Conservation (phyloP, 441 rosid genomes). For the Pelargonium myrrhifolium region DNA sequence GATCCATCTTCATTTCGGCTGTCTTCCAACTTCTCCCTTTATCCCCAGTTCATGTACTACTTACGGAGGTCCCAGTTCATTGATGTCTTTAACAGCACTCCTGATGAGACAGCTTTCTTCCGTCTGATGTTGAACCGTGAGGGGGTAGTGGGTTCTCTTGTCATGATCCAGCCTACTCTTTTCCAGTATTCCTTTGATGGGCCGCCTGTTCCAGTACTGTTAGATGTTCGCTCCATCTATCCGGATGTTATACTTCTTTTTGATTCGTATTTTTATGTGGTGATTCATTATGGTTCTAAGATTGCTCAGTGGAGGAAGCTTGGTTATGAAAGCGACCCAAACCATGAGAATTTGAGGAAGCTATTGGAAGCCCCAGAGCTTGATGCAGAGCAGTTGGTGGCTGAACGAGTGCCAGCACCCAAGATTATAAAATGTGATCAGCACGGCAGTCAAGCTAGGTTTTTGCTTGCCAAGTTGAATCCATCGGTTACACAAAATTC, state of each 20-base stretch:
- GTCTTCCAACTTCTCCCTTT: slow-evolving; percentile 77
- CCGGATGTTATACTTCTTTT: slow-evolving; percentile 77
- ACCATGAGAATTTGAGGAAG: slow-evolving; percentile 74
- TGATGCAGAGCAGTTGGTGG: slow-evolving; percentile 57
- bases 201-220: slow-evolving; percentile 84
- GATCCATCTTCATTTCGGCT: slow-evolving; percentile 82
- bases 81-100: slow-evolving; percentile 75
- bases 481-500: slow-evolving; percentile 74
- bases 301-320: slow-evolving; percentile 84
- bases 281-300: slow-evolving; percentile 79
- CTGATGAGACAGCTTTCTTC: slow-evolving; percentile 84
- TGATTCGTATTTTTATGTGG: slow-evolving; percentile 78
- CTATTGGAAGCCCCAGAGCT: slow-evolving; percentile 74
- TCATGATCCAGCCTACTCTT: slow-evolving; percentile 92
- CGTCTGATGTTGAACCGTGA: slow-evolving; percentile 82
- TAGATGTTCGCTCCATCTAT: slow-evolving; percentile 66
- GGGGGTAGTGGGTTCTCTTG: slow-evolving; percentile 74
- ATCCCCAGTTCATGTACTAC: slow-evolving; percentile 91
- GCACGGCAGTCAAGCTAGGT: slow-evolving; percentile 85
- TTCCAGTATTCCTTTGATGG: slow-evolving; percentile 82
- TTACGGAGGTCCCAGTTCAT: slow-evolving; percentile 89
- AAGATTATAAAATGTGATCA: slow-evolving; percentile 77
- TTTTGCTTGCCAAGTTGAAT: slow-evolving; percentile 84
- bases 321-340: slow-evolving; percentile 67
- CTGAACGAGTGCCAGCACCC: slow-evolving; percentile 67